Evolutionary conservation across 352 stramenopile genomes (phyloP), one percentile per base, ranked within the genome.

Genomic region (Pythium graminicola): DNA sequence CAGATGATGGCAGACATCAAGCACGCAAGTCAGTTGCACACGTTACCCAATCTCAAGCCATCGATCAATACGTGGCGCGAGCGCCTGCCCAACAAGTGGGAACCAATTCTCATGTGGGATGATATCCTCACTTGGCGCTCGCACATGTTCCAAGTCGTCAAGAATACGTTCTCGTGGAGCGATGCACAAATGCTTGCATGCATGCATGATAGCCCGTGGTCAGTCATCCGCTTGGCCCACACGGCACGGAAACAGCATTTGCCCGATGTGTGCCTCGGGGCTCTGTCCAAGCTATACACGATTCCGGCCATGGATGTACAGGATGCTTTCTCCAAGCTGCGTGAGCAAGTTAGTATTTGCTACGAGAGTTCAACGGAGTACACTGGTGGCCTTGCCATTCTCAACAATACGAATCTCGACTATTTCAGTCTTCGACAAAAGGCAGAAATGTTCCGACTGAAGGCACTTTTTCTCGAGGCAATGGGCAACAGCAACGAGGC

Each of bases 321-420:
- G 46, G 88, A 97, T 58, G 89, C 86, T 14, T 97, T 97, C 50
- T 84, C 77, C 24, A 97, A 97, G 60, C 73, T 97, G 2, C 76
- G 87, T 8, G 88, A 97, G 53, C 89, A 97, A 76, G 85, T 97
- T 10, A 89, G 89, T 46, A 93, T 96, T 57, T 97, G 88, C 67
- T 90, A 91, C 54, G 82, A 95, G 55, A 93, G 79, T 57, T 81
- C 84, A 27, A 89, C 70, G 11, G 82, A 96, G 54, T 91, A 92
- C 64, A 75, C 76, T 1, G 86, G 82, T 5, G 91, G 90, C 11
- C 51, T 97, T 40, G 90, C 82, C 45, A 93, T 97, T 46, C 69
- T 97, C 41, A 95, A 97, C 65, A 96, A 94, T 49, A 97, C 86
- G 26, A 96, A 97, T 46, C 64, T 97, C 19, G 88, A 96, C 61